Evolutionary conservation across 331 rosid species (phyloP).

Genomic region (Pyracantha coccinea): DNA sequence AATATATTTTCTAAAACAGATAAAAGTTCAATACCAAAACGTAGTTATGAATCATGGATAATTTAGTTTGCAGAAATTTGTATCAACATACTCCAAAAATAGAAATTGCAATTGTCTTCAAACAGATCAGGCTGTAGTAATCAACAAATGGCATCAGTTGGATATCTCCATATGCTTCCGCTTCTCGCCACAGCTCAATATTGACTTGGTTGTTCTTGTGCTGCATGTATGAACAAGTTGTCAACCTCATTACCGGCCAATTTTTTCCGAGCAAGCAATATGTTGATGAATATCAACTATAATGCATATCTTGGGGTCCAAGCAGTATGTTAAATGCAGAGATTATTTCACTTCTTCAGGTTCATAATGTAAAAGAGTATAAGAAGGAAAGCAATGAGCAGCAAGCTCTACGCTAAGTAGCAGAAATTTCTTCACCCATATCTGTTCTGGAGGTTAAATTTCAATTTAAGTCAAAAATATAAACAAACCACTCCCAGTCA

Average conservation of each 20-base stretch:
- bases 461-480: background rate
- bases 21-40: background rate
- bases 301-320: background rate
- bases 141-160: conserved; percentile 94
- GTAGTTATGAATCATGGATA: background rate
- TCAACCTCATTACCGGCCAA: background rate
- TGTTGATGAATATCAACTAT: background rate
- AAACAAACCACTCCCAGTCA: conserved; percentile 6
- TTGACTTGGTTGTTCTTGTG: conserved; percentile 75
- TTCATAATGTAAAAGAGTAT: background rate
- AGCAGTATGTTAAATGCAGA: background rate
- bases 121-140: conserved; percentile 77
- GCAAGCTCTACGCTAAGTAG: background rate
- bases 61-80: background rate
- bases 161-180: conserved; percentile 83
- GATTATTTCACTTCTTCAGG: background rate
- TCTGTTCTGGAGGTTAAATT: background rate
- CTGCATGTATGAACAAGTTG: conserved; percentile 38
- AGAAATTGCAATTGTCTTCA: conserved; percentile 88
- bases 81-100: conserved; percentile 63
- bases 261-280: background rate
- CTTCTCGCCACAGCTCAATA: conserved; percentile 81
- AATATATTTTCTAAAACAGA: background rate
- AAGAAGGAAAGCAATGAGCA: background rate
- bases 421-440: background rate